Percentiles rank a stretch among this genome's conserved stretches.
phyloP scores from a whole-genome alignment of 768 basidiomycete genomes.

The Strobilomyces confusus region DNA sequence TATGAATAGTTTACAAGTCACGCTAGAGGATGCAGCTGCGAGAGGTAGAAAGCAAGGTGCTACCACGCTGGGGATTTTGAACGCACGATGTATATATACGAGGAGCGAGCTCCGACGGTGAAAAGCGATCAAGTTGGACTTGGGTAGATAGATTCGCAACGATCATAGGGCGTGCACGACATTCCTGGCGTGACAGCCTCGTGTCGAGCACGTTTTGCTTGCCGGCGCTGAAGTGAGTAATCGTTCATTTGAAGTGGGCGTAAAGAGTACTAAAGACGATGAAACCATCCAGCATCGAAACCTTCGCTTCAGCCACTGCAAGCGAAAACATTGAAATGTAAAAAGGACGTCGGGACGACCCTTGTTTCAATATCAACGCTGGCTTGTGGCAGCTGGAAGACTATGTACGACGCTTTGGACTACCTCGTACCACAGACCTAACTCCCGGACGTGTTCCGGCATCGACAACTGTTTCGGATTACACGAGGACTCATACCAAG shows the following conservation, averaged over 20 bases:
- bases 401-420: background rate
- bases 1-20: constrained; percentile 11
- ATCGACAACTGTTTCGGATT: background rate
- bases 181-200: constrained; percentile 24
- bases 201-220: constrained; percentile 33
- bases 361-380: background rate
- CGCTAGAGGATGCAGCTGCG: constrained; percentile 8
- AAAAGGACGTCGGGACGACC: background rate
- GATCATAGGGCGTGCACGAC: constrained; percentile 22
- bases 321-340: background rate
- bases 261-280: constrained; percentile 8
- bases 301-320: background rate
- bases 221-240: constrained; percentile 28
- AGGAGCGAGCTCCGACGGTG: constrained; percentile 21
- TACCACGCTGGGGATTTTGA: constrained; percentile 7
- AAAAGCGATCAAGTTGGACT: constrained; percentile 22
- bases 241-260: constrained; percentile 22
- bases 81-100: constrained; percentile 26
- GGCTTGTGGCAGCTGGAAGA: background rate
- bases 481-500: constrained; percentile 8
- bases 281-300: constrained; percentile 9
- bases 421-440: background rate
- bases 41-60: constrained; percentile 8
- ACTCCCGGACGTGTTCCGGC: background rate
- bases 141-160: constrained; percentile 21